These are phyloP conservation scores for Blastobotrys aristatus DNA, from an alignment of 1,139 yeast species.

Conservation along the genomic window DNA sequence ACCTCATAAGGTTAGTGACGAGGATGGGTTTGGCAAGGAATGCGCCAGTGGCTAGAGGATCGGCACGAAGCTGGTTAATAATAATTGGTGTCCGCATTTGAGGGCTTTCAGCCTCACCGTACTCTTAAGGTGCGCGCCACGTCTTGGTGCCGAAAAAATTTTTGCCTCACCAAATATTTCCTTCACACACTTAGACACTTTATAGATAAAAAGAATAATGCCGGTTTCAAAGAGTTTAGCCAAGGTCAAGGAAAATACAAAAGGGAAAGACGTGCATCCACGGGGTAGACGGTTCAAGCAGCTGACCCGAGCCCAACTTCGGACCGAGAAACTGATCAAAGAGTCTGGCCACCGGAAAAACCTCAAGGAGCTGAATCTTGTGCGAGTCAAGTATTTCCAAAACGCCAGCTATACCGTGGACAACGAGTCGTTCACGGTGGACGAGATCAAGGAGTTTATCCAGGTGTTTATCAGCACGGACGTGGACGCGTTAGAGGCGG, in stretches of 20 bases:
- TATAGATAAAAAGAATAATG: constrained; percentile 40
- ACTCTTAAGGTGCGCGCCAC: too few species aligned
- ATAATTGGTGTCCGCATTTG: too few species aligned
- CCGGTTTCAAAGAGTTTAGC: constrained; percentile 70
- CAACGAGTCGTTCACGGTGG: constrained; percentile 43
- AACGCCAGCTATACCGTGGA: constrained; percentile 48
- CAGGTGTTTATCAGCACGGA: constrained; percentile 62
- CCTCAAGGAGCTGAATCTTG: constrained; percentile 42
- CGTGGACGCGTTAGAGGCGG: constrained; percentile 61
- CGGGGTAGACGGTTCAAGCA: constrained; percentile 85
- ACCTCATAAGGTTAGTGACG: too few species aligned
- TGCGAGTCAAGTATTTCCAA: constrained; percentile 59
- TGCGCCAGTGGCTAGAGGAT: too few species aligned
- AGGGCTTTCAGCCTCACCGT: too few species aligned
- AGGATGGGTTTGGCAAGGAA: too few species aligned
- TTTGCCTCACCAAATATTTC: too few species aligned
- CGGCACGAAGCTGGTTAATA: too few species aligned
- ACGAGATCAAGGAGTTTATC: constrained; percentile 57
- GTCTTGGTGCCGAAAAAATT: too few species aligned
- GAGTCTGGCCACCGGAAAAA: constrained; percentile 58
- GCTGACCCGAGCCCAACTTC: constrained; percentile 74
- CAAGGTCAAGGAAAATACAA: constrained; percentile 67
- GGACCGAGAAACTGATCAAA: constrained; percentile 64
- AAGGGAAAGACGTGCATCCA: constrained; percentile 64
- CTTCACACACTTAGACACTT: too few species aligned